phyloP scores from a whole-genome alignment of 2,329 filamentous ascomycete genomes.

The Berkeleyomyces rouxiae region DNA sequence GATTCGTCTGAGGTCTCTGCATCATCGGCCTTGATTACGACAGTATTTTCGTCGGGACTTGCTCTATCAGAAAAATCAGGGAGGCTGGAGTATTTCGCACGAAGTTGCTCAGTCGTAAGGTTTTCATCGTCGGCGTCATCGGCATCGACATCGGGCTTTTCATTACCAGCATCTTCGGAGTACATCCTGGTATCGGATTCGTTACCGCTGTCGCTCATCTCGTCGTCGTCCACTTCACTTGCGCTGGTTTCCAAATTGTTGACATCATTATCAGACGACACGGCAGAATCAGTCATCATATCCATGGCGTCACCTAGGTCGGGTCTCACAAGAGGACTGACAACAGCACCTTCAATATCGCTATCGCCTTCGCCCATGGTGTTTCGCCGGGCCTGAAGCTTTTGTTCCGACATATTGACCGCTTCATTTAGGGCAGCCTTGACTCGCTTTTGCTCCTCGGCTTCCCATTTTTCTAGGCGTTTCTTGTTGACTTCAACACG shows the following conservation, averaged over 20 bases:
- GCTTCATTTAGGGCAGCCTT: conserved; percentile 57
- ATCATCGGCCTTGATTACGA: conserved; percentile 17
- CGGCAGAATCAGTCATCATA: conserved; percentile 19
- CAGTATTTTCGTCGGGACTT: not conserved
- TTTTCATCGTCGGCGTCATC: conserved; percentile 43
- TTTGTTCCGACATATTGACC: conserved; percentile 53
- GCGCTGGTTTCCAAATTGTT: conserved; percentile 14
- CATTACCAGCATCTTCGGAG: conserved; percentile 45
- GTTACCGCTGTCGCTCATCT: conserved; percentile 22
- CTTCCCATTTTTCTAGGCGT: conserved; percentile 45
- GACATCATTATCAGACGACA: conserved; percentile 17
- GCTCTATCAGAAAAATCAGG: conserved; percentile 25
- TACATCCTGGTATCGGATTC: conserved; percentile 39
- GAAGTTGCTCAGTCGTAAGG: conserved; percentile 52
- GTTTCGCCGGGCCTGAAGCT: conserved; percentile 40
- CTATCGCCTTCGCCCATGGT: conserved; percentile 33
- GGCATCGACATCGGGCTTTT: conserved; percentile 32
- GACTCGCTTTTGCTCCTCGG: conserved; percentile 44
- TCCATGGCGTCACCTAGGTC: conserved; percentile 26
- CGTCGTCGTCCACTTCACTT: conserved; percentile 21
- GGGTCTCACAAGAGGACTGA: not conserved
- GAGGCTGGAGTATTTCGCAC: conserved; percentile 50
- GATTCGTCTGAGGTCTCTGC: conserved; percentile 17
- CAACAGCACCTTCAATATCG: conserved; percentile 23
- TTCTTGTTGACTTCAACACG: conserved; percentile 42